Evolutionary conservation across 371 early-diverging fungal genomes (phyloP).

Genomic region (Haplosporangium sp.): DNA sequence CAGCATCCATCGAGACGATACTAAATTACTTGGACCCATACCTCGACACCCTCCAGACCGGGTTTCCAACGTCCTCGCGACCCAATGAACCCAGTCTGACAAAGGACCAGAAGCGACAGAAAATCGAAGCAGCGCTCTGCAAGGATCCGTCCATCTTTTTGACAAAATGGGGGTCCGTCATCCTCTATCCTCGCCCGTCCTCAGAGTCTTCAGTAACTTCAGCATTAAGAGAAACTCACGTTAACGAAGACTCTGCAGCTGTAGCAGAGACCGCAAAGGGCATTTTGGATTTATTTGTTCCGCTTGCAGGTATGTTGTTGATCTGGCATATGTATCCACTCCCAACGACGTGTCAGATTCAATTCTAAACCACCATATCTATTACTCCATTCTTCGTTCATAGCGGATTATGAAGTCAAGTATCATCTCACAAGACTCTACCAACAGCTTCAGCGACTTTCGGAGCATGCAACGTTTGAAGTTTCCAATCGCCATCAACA

Average conservation of each 20-base stretch:
- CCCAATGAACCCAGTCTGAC: constrained; percentile 41
- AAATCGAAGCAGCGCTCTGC: constrained; percentile 30
- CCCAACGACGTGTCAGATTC: no score
- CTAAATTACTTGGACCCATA: constrained; percentile 42
- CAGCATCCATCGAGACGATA: constrained; percentile 28
- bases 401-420: constrained; percentile 30
- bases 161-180: constrained; percentile 52
- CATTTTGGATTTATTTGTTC: constrained; percentile 37
- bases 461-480: constrained; percentile 25
- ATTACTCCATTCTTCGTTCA: not conserved
- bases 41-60: constrained; percentile 44
- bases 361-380: no score
- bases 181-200: constrained; percentile 43
- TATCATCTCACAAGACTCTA: constrained; percentile 36
- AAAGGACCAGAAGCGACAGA: constrained; percentile 30
- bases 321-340: not conserved
- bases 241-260: not conserved
- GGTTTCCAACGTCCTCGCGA: constrained; percentile 49
- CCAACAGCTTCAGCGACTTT: constrained; percentile 38
- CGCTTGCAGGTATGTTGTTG: constrained; percentile 25
- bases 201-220: not conserved
- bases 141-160: constrained; percentile 42
- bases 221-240: not conserved
- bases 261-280: constrained; percentile 13
- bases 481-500: constrained; percentile 4